Conservation (phyloP, 495 filamentous ascomycete species). For the Lepidopterella palustris region DNA sequence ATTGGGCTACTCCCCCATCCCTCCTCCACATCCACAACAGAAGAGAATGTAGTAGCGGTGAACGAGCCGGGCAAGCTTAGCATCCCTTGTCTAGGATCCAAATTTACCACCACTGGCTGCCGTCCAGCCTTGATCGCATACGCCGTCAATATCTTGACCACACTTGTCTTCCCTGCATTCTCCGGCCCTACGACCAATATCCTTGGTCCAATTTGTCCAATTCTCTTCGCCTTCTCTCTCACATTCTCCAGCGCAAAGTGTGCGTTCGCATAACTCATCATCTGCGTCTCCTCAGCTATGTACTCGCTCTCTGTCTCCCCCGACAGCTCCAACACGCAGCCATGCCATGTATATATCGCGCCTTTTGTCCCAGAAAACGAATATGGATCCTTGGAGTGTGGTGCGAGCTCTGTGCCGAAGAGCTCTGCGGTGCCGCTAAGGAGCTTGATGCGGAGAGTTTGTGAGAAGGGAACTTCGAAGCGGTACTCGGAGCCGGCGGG, state of each 20-base stretch:
- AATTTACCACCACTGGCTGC: slow-evolving; percentile 77
- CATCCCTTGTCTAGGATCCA: slow-evolving; percentile 81
- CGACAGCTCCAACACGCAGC: slow-evolving; percentile 72
- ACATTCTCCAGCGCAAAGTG: slow-evolving; percentile 76
- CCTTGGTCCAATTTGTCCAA: slow-evolving; percentile 54
- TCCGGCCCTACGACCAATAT: slow-evolving; percentile 80
- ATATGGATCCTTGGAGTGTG: slow-evolving; percentile 58
- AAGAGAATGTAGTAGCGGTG: slow-evolving; percentile 73
- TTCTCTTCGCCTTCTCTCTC: slow-evolving; percentile 44
- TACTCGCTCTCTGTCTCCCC: slow-evolving; percentile 65
- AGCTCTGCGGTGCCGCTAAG: slow-evolving; percentile 81
- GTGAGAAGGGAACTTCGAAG: slow-evolving; percentile 73
- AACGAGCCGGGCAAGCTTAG: slow-evolving; percentile 78
- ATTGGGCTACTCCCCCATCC: slow-evolving; percentile 90
- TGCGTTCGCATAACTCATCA: slow-evolving; percentile 74
- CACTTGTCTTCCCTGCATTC: slow-evolving; percentile 76
- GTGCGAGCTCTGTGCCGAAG: slow-evolving; percentile 90
- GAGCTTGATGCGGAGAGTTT: slow-evolving; percentile 46
- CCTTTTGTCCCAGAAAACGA: slow-evolving; percentile 77
- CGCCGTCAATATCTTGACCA: slow-evolving; percentile 72
- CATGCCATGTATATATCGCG: slow-evolving; percentile 86
- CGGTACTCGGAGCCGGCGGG: slow-evolving; percentile 67
- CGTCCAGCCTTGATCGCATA: slow-evolving; percentile 72
- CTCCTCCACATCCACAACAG: slow-evolving; percentile 81
- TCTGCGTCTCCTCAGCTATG: slow-evolving; percentile 75